Evolutionary conservation across 371 early-diverging fungal genomes (phyloP).

Genomic region (Mucor lusitanicus): DNA sequence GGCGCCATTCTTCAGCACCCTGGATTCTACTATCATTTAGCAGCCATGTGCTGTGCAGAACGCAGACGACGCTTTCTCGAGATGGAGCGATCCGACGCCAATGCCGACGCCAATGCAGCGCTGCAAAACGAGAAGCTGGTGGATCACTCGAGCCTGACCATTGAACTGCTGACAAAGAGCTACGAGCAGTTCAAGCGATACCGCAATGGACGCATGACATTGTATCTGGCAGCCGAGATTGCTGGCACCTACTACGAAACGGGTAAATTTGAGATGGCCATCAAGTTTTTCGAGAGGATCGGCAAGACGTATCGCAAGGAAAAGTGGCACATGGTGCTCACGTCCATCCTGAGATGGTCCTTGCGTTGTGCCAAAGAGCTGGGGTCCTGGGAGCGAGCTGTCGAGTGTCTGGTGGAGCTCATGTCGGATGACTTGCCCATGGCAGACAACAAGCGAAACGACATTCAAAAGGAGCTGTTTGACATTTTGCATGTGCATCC

Average conservation of each 20-base stretch:
- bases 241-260: slow-evolving; percentile 79
- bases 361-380: slow-evolving; percentile 75
- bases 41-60: slow-evolving; percentile 79
- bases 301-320: slow-evolving; percentile 89
- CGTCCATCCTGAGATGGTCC: slow-evolving; percentile 67
- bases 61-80: slow-evolving; percentile 60
- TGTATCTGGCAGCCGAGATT: slow-evolving; percentile 86
- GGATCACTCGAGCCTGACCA: slow-evolving; percentile 71
- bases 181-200: slow-evolving; percentile 86
- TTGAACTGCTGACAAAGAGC: slow-evolving; percentile 83
- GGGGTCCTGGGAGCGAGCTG: slow-evolving; percentile 60
- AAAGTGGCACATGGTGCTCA: slow-evolving; percentile 73
- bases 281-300: slow-evolving; percentile 88
- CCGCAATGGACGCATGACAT: slow-evolving; percentile 76
- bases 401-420: slow-evolving; percentile 77
- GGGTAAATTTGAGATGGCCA: slow-evolving; percentile 83
- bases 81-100: slow-evolving; percentile 34
- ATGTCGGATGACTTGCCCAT: slow-evolving; percentile 50
- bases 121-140: slow-evolving; percentile 46
- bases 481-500: slow-evolving; percentile 24
- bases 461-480: slow-evolving; percentile 51
- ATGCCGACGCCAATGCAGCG: not conserved
- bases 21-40: slow-evolving; percentile 82
- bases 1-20: slow-evolving; percentile 79
- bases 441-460: slow-evolving; percentile 45